Evolutionary conservation across 148 eudicot genomes (phyloP).

Genomic region (Vaccinium myrtillus): DNA sequence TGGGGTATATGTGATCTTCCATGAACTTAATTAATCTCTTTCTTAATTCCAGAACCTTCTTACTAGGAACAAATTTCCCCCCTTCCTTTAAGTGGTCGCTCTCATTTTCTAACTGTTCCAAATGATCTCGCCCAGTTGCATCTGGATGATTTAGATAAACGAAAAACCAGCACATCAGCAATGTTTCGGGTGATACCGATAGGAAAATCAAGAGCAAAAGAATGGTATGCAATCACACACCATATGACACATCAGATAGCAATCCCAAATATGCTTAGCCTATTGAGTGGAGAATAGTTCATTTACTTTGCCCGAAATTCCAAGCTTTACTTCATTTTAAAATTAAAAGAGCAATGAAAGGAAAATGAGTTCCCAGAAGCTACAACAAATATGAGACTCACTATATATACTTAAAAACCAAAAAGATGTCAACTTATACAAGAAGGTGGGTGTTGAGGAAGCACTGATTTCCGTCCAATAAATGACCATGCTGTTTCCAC

Average conservation of each 20-base stretch:
- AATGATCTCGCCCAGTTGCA: conserved; percentile 20
- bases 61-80: conserved; percentile 65
- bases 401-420: neutral
- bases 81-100: conserved; percentile 27
- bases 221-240: neutral
- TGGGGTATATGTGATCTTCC: conserved; percentile 81
- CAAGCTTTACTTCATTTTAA: neutral
- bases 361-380: neutral
- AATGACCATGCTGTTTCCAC: conserved; percentile 69
- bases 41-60: conserved; percentile 55
- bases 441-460: conserved; percentile 57
- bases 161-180: neutral
- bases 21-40: conserved; percentile 68
- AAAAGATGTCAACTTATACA: conserved; percentile 31
- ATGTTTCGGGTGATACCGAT: conserved; percentile 2
- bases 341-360: neutral
- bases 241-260: neutral
- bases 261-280: neutral
- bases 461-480: conserved; percentile 58
- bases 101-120: conserved; percentile 29
- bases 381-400: neutral
- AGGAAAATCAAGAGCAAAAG: conserved; percentile 4
- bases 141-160: conserved; percentile 19
- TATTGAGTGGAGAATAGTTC: neutral
- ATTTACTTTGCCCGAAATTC: neutral